Conservation (phyloP, 495 filamentous ascomycete species). For the Platismatia glauca region DNA sequence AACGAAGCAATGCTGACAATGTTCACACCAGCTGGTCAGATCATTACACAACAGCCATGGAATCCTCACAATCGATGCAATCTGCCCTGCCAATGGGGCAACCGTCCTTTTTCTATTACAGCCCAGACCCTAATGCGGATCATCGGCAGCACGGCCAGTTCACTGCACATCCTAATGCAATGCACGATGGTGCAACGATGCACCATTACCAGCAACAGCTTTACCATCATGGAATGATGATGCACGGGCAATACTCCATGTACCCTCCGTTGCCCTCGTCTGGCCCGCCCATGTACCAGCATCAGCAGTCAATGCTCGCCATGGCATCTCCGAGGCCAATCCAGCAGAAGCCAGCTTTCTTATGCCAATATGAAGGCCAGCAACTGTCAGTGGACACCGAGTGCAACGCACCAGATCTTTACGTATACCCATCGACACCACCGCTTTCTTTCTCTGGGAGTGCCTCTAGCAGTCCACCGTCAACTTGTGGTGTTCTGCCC, state of each 20-base stretch:
- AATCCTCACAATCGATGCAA: constrained; percentile 47
- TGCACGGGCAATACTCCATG: constrained; percentile 31
- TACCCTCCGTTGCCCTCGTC: constrained; percentile 68
- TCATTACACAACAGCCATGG: constrained; percentile 36
- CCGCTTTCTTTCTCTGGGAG: constrained; percentile 79
- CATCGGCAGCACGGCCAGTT: constrained; percentile 75
- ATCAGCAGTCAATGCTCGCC: constrained; percentile 52
- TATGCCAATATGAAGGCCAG: constrained; percentile 50
- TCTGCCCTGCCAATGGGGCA: constrained; percentile 54
- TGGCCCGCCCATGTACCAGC: constrained; percentile 48
- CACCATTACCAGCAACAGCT: constrained; percentile 31
- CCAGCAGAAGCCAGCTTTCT: constrained; percentile 64
- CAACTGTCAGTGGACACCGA: constrained; percentile 61
- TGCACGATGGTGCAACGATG: constrained; percentile 43
- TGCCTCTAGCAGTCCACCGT: constrained; percentile 76
- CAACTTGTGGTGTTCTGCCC: constrained; percentile 62
- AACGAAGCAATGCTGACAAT: not conserved
- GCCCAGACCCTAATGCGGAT: constrained; percentile 64
- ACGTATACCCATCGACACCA: constrained; percentile 78
- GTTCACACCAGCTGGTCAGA: constrained; percentile 1
- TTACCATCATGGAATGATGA: constrained; percentile 33
- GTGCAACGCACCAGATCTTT: constrained; percentile 54
- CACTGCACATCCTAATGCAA: constrained; percentile 57
- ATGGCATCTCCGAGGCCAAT: constrained; percentile 71
- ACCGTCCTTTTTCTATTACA: constrained; percentile 87